Conservation (phyloP, 2,329 filamentous ascomycete genomes). For the Cytospora piceicola region DNA sequence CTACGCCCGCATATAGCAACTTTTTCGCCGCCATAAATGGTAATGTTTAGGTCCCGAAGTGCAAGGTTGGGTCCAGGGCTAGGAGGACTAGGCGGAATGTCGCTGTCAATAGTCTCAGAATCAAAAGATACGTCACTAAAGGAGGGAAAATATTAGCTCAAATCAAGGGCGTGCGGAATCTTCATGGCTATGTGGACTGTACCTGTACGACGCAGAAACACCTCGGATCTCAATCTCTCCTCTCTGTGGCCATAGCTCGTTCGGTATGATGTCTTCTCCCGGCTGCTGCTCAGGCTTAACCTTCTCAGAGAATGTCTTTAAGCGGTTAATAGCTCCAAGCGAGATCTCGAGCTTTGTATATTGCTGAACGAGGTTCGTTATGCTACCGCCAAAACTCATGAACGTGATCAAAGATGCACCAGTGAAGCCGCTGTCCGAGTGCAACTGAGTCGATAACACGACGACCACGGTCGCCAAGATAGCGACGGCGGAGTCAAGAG, state of each 20-base stretch:
- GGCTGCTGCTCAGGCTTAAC: constrained; percentile 36
- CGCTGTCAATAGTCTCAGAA: not conserved
- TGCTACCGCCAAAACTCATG: constrained; percentile 41
- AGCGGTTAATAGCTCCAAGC: constrained; percentile 44
- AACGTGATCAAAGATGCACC: constrained; percentile 46
- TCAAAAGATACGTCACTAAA: not conserved
- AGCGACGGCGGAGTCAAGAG: constrained; percentile 54
- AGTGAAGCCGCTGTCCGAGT: constrained; percentile 43
- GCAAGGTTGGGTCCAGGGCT: constrained; percentile 30
- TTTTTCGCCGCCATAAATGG: constrained; percentile 41
- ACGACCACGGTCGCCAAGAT: constrained; percentile 53
- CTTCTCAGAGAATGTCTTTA: constrained; percentile 39
- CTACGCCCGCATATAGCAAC: constrained; percentile 51
- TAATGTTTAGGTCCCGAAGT: constrained; percentile 38
- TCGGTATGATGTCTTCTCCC: constrained; percentile 37
- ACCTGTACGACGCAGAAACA: constrained; percentile 37
- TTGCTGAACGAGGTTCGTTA: constrained; percentile 38
- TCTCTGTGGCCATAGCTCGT: constrained; percentile 34
- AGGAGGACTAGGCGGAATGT: too few species aligned
- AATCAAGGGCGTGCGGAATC: not conserved
- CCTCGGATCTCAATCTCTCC: constrained; percentile 35
- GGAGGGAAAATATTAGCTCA: not conserved
- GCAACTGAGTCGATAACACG: constrained; percentile 50
- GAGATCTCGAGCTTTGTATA: constrained; percentile 43
- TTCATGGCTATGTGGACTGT: not conserved